phyloP scores from a whole-genome alignment of 305 asterid genomes.

The Fraxinus dipetala region DNA sequence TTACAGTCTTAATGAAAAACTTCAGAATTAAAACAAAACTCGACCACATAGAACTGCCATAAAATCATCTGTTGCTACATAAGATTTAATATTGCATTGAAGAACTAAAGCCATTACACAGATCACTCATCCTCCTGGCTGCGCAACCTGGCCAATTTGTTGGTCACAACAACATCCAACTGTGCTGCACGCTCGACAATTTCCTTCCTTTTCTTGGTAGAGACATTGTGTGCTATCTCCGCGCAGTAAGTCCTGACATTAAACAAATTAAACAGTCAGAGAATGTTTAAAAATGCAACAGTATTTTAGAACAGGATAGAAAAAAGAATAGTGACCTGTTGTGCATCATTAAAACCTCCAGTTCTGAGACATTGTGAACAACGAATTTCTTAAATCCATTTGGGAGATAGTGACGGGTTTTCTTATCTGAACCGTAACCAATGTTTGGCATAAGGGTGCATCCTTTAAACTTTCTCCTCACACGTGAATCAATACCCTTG shows the following conservation, averaged over 20 bases:
- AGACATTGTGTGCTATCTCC: conserved; percentile 43
- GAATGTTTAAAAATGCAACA: not conserved
- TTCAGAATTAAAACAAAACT: not conserved
- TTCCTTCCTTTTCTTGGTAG: conserved; percentile 43
- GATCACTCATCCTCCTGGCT: conserved; percentile 58
- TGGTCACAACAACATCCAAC: conserved; percentile 45
- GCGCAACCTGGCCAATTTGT: conserved; percentile 47
- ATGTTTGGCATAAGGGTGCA: conserved; percentile 42
- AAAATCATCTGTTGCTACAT: not conserved
- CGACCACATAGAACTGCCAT: not conserved
- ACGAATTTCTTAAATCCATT: conserved; percentile 48
- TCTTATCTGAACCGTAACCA: conserved; percentile 45
- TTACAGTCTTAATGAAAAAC: not conserved
- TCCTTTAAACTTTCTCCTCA: conserved; percentile 45
- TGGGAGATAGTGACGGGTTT: conserved; percentile 44
- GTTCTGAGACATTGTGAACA: conserved; percentile 40
- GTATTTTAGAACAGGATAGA: not conserved
- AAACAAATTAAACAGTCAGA: not conserved
- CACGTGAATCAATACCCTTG: conserved; percentile 54
- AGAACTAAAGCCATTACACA: not conserved
- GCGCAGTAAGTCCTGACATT: conserved; percentile 40
- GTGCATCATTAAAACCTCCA: conserved; percentile 47
- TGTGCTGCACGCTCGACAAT: conserved; percentile 52
- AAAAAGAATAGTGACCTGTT: conserved; percentile 24
- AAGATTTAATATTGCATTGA: not conserved